phyloP scores from a whole-genome alignment of 164 flowering plant genomes.

The Warburgia ugandensis region DNA sequence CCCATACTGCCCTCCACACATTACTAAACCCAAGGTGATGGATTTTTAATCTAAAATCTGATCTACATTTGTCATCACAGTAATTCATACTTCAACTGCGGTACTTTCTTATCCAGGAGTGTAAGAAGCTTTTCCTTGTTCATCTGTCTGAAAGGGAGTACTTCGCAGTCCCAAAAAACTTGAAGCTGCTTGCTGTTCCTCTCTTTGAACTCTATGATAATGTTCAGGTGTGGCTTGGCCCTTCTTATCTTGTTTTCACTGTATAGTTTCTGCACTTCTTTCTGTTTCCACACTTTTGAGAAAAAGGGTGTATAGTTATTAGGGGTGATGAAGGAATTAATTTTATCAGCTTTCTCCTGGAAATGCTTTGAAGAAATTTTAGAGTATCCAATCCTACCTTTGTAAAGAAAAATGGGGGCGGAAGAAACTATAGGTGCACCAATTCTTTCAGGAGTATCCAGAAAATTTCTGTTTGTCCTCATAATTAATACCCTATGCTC shows the following conservation, averaged over 20 bases:
- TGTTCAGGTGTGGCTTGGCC: slow-evolving; percentile 62
- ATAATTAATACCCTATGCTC: too few relatives aligned
- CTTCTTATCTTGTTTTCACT: not conserved
- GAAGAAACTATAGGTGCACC: too few relatives aligned
- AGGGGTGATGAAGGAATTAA: too few relatives aligned
- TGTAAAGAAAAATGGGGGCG: not conserved
- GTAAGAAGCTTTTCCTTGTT: slow-evolving; percentile 91
- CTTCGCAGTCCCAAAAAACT: slow-evolving; percentile 93
- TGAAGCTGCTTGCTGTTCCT: slow-evolving; percentile 94
- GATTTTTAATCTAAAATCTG: not conserved
- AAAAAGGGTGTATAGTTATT: too few relatives aligned
- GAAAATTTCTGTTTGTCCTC: too few relatives aligned
- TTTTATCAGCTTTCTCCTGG: too few relatives aligned
- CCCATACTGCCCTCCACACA: slow-evolving; percentile 98
- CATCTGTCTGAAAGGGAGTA: slow-evolving; percentile 93
- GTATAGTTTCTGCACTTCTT: too few relatives aligned
- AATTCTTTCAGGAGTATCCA: too few relatives aligned
- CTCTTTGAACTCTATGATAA: slow-evolving; percentile 95
- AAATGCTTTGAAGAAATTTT: too few relatives aligned
- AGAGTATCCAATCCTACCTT: too few relatives aligned
- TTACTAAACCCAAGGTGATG: slow-evolving; percentile 88
- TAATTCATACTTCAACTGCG: too few relatives aligned
- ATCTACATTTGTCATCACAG: not conserved
- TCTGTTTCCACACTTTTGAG: too few relatives aligned
- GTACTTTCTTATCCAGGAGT: slow-evolving; percentile 48